Evolutionary conservation across 2,329 filamentous ascomycete genomes (phyloP).

Genomic region (Bisporella sp.): DNA sequence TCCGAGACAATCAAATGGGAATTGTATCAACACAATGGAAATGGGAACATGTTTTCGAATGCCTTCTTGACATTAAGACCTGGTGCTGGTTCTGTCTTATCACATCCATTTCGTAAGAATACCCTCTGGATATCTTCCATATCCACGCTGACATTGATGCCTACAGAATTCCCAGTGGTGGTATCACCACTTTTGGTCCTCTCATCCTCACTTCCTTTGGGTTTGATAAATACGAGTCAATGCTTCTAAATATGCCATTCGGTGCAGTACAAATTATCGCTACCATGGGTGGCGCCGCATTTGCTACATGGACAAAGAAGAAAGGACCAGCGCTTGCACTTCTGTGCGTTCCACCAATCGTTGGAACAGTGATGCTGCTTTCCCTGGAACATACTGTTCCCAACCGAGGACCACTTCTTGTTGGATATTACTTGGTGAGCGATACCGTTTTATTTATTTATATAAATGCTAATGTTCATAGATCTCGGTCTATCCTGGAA

Average conservation of each 20-base stretch:
- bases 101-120: constrained; percentile 17
- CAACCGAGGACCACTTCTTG: constrained; percentile 43
- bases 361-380: constrained; percentile 47
- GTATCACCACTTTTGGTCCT: constrained; percentile 19
- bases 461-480: constrained; percentile 48
- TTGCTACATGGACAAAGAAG: constrained; percentile 45
- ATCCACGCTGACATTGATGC: constrained; percentile 3
- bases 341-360: constrained; percentile 49
- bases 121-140: not conserved
- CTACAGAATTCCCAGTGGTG: constrained; percentile 32
- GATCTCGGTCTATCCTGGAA: constrained; percentile 53
- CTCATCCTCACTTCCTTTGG: constrained; percentile 22
- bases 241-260: constrained; percentile 35
- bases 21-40: constrained; percentile 45
- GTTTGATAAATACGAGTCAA: constrained; percentile 32
- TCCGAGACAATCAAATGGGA: constrained; percentile 48
- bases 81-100: constrained; percentile 29
- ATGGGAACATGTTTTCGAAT: constrained; percentile 37
- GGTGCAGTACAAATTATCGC: constrained; percentile 45
- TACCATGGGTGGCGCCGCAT: constrained; percentile 49
- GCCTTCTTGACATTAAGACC: constrained; percentile 27
- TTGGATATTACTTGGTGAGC: constrained; percentile 44
- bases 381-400: constrained; percentile 37
- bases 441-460: constrained; percentile 32
- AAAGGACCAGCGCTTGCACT: constrained; percentile 48